These are phyloP conservation scores for Botrytis sinoallii DNA, from an alignment of 2,329 filamentous ascomycete genomes.

Conservation along the genomic window DNA sequence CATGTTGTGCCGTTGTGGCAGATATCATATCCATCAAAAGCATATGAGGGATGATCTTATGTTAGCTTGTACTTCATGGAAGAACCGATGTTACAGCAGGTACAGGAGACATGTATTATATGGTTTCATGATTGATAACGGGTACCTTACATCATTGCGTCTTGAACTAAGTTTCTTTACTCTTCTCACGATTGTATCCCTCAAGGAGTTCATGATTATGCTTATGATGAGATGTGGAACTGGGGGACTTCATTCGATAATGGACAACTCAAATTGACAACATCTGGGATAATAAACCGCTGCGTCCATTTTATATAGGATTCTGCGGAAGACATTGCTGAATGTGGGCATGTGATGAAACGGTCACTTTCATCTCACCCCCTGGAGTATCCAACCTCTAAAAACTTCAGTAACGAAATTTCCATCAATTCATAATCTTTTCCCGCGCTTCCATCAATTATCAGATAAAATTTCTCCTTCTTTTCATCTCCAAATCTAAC, in stretches of 20 bases:
- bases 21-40: background rate
- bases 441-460: background rate
- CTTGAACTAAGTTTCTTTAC: background rate
- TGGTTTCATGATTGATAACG: slow-evolving; percentile 30
- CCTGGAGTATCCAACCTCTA: background rate
- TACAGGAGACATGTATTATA: slow-evolving; percentile 15
- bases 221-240: background rate
- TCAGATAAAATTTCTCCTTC: background rate
- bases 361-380: background rate
- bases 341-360: background rate
- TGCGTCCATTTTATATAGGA: background rate
- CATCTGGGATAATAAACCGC: background rate
- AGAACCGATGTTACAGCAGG: slow-evolving; percentile 24
- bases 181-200: background rate
- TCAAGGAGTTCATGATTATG: background rate
- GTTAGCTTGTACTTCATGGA: slow-evolving; percentile 28
- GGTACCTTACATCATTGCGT: background rate
- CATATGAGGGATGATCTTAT: background rate
- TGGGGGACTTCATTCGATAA: background rate
- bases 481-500: background rate
- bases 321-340: background rate
- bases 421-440: background rate
- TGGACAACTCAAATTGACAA: background rate
- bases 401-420: background rate
- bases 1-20: slow-evolving; percentile 14